Evolutionary conservation across 192 early-diverging fungal species (phyloP).

Genomic region (Coemansia sp.): DNA sequence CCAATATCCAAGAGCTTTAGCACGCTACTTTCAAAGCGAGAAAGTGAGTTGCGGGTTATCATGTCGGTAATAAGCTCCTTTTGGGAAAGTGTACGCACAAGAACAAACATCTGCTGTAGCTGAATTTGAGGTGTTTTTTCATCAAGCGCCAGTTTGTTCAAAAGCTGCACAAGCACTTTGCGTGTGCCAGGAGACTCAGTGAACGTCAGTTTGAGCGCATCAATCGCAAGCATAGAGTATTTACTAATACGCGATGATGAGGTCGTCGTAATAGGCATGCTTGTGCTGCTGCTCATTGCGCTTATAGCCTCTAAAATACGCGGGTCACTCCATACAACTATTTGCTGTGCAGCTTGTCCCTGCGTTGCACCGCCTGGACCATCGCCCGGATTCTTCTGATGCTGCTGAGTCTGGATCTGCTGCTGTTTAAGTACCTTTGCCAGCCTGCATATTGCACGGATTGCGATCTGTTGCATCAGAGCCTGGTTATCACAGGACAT

Average conservation of each 20-base stretch:
- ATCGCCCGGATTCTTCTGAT: neutral
- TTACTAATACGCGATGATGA: conserved; percentile 32
- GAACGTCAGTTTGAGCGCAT: conserved; percentile 61
- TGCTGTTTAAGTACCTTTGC: conserved; percentile 43
- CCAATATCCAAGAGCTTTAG: conserved; percentile 59
- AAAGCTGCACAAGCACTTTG: conserved; percentile 64
- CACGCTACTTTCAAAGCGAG: conserved; percentile 59
- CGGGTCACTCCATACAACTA: conserved; percentile 79
- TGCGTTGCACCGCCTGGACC: conserved; percentile 27
- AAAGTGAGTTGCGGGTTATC: conserved; percentile 59
- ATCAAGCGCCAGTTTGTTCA: conserved; percentile 58
- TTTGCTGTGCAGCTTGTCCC: conserved; percentile 68
- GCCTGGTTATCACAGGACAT: conserved; percentile 74
- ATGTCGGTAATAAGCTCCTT: conserved; percentile 57
- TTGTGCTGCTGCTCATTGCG: conserved; percentile 20
- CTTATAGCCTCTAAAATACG: conserved; percentile 60
- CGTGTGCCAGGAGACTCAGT: conserved; percentile 54
- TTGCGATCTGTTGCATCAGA: conserved; percentile 62
- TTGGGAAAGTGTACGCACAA: conserved; percentile 41
- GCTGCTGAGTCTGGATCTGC: conserved; percentile 20
- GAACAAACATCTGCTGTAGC: conserved; percentile 54
- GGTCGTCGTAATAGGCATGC: conserved; percentile 1
- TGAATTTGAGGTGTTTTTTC: conserved; percentile 35
- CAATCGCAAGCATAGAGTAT: conserved; percentile 60
- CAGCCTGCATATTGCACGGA: conserved; percentile 36